Conservation (phyloP, 805 yeast genomes). For the Monosporozyma servazzii region DNA sequence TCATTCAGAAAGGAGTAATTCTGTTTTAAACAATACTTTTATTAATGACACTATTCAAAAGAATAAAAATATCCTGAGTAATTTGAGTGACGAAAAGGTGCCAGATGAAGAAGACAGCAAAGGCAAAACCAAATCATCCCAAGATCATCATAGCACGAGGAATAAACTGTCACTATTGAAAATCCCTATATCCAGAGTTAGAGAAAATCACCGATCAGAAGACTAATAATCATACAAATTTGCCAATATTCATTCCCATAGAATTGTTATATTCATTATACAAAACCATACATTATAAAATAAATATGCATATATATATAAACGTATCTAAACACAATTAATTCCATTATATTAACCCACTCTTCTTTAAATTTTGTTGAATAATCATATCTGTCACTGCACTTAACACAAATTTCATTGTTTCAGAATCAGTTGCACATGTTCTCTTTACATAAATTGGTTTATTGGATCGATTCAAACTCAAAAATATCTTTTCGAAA, state of each 20-base stretch:
- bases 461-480: conserved; percentile 50
- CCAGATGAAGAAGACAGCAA: not conserved
- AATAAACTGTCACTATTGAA: conserved; percentile 20
- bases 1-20: not conserved
- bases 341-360: conserved; percentile 51
- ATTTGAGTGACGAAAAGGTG: conserved; percentile 7
- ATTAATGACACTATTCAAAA: conserved; percentile 6
- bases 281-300: not conserved
- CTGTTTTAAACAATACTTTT: conserved; percentile 2
- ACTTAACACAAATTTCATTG: conserved; percentile 82
- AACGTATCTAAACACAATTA: not conserved
- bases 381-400: conserved; percentile 91
- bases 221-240: not conserved
- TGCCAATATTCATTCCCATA: not conserved
- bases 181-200: conserved; percentile 24
- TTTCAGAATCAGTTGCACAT: conserved; percentile 86
- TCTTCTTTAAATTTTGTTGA: conserved; percentile 67
- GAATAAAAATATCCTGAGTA: conserved; percentile 9
- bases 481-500: conserved; percentile 59
- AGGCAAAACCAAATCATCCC: not conserved
- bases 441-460: conserved; percentile 90
- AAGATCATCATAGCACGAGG: conserved; percentile 1
- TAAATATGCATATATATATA: not conserved
- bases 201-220: conserved; percentile 9
- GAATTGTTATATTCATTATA: conserved; percentile 1